A percentile compares a stretch with the other conserved stretches of the same genome.
Evolutionary conservation across 1,139 yeast species (phyloP).

Genomic region (Suhomyces atakaporum): DNA sequence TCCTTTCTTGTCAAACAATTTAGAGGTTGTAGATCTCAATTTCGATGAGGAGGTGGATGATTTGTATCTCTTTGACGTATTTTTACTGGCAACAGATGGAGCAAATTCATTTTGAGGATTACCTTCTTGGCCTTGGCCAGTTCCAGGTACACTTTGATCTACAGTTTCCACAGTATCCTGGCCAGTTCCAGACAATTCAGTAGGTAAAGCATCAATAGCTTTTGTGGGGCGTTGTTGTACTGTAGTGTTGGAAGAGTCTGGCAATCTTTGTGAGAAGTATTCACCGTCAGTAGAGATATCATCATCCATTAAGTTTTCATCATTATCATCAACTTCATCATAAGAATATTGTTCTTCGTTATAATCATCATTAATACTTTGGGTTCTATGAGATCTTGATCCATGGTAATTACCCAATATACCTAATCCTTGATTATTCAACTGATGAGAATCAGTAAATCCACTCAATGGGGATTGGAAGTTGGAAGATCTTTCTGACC

Average conservation of each 20-base stretch:
- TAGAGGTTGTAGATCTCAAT: constrained; percentile 67
- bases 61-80: constrained; percentile 28
- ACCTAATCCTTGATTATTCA: constrained; percentile 12
- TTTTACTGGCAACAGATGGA: constrained; percentile 28
- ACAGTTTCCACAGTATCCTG: background rate
- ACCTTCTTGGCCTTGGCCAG: background rate
- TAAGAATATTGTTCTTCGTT: constrained; percentile 27
- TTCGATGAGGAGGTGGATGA: constrained; percentile 40
- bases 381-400: constrained; percentile 15
- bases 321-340: constrained; percentile 33
- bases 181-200: background rate
- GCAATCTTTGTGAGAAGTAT: constrained; percentile 13
- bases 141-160: background rate
- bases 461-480: constrained; percentile 12
- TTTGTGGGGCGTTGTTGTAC: constrained; percentile 6
- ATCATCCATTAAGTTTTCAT: constrained; percentile 32
- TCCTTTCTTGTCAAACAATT: constrained; percentile 69
- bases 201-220: constrained; percentile 1
- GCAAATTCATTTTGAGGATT: constrained; percentile 4
- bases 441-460: constrained; percentile 3
- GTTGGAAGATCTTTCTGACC: constrained; percentile 6
- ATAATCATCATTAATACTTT: constrained; percentile 19
- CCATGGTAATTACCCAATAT: constrained; percentile 12
- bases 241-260: constrained; percentile 7
- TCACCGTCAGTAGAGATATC: constrained; percentile 39